Conservation (phyloP, 106 monocot species). For the Dioscorea alata region DNA sequence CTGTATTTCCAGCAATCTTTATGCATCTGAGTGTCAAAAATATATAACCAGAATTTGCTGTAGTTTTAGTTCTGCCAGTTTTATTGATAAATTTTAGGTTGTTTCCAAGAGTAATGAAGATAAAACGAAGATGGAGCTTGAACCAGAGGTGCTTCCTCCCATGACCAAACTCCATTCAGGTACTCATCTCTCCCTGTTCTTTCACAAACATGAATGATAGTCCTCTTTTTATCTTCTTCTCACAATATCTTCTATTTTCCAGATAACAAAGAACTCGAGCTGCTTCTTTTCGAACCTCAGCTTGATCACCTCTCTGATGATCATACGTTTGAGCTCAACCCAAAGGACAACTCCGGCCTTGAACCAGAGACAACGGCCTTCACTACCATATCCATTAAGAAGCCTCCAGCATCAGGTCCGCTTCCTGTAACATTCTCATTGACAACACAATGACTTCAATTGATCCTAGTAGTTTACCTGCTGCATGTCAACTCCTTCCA, state of each 20-base stretch:
- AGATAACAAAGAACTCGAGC: background rate
- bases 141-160: slow-evolving; percentile 9
- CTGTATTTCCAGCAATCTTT: background rate
- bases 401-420: no score
- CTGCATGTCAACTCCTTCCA: no score
- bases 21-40: background rate
- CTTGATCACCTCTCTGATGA: background rate
- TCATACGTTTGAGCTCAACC: background rate
- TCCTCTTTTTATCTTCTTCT: background rate
- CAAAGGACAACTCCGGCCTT: background rate
- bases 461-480: no score
- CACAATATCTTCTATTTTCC: no score
- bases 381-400: no score
- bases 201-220: background rate
- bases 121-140: slow-evolving; percentile 6
- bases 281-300: background rate
- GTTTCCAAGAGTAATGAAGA: background rate
- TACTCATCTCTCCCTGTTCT: background rate
- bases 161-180: background rate
- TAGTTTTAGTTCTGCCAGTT: background rate
- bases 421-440: no score
- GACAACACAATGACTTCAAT: no score
- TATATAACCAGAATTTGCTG: background rate
- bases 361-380: background rate
- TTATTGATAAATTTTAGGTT: slow-evolving; percentile 1